phyloP scores from a whole-genome alignment of 768 basidiomycete genomes.

The Scleroderma citrinum region DNA sequence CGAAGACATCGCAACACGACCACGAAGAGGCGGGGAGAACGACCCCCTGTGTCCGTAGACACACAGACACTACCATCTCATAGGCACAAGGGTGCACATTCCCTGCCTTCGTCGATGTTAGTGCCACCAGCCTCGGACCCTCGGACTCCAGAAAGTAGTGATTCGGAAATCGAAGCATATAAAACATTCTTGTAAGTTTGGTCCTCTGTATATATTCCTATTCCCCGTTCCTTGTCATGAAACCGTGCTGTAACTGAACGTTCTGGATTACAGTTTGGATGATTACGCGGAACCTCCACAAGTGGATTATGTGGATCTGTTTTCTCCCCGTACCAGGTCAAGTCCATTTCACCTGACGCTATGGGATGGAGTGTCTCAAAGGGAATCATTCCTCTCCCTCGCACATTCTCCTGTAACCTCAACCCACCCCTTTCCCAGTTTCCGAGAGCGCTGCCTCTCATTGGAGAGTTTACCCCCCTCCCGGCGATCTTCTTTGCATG shows the following conservation, averaged over 20 bases:
- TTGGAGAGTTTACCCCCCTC: conserved; percentile 30
- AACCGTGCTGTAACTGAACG: not conserved
- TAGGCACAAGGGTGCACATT: not conserved
- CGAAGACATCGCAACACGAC: conserved; percentile 1
- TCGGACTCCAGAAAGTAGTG: conserved; percentile 3
- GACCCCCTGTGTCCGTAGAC: conserved; percentile 2
- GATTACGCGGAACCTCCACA: conserved; percentile 1
- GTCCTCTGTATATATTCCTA: not conserved
- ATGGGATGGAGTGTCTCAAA: conserved; percentile 27
- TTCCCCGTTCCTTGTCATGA: not conserved
- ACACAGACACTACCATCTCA: conserved; percentile 1
- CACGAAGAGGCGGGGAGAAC: conserved; percentile 1
- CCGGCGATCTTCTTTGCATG: conserved; percentile 27
- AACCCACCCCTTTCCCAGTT: conserved; percentile 14
- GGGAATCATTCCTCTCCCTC: conserved; percentile 40
- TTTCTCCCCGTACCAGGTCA: conserved; percentile 35
- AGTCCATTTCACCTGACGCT: conserved; percentile 41
- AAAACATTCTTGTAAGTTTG: conserved; percentile 12
- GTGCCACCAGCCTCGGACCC: conserved; percentile 3
- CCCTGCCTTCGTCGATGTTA: conserved; percentile 14
- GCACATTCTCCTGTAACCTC: conserved; percentile 26
- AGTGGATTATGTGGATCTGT: conserved; percentile 30
- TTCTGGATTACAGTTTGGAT: not conserved
- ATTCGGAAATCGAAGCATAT: conserved; percentile 2
- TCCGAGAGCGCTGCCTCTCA: conserved; percentile 27